Evolutionary conservation across 2,329 filamentous ascomycete species (phyloP).

Genomic region (Botrytis deweyae): DNA sequence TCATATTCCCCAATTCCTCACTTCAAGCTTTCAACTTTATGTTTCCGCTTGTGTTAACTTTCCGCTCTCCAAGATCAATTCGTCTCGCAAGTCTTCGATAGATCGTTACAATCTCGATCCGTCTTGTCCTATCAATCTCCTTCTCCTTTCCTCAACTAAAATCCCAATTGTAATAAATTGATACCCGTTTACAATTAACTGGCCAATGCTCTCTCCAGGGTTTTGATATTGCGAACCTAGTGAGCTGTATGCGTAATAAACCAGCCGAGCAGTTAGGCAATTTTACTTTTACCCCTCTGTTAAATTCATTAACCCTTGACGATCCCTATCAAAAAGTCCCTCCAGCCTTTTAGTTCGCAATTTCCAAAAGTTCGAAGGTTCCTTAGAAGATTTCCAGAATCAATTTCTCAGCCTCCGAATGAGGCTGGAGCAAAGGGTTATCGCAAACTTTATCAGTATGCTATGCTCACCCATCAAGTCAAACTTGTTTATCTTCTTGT

Average conservation of each 20-base stretch:
- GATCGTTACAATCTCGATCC: not conserved
- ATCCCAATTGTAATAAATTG: not conserved
- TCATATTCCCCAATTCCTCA: not conserved
- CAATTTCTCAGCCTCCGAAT: slow-evolving; percentile 13
- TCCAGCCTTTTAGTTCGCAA: not conserved
- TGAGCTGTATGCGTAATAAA: not conserved
- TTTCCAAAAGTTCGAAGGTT: slow-evolving; percentile 3
- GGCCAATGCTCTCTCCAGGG: slow-evolving; percentile 13
- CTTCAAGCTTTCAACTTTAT: not conserved
- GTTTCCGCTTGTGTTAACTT: not conserved
- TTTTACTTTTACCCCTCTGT: slow-evolving; percentile 9
- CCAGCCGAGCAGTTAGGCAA: not conserved
- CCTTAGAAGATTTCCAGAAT: slow-evolving; percentile 1
- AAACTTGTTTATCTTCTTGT: not conserved
- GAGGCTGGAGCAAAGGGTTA: slow-evolving; percentile 9
- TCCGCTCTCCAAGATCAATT: not conserved
- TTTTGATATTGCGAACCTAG: slow-evolving; percentile 2
- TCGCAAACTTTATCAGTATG: slow-evolving; percentile 12
- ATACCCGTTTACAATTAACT: slow-evolving; percentile 12
- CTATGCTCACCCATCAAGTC: slow-evolving; percentile 2
- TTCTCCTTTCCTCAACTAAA: slow-evolving; percentile 14
- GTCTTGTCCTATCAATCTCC: slow-evolving; percentile 8
- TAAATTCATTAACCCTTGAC: not conserved
- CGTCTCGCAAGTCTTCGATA: not conserved
- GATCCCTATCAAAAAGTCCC: not conserved